A percentile compares a stretch with the other conserved stretches of the same genome.
Evolutionary conservation across 2,329 filamentous ascomycete species (phyloP).

Genomic region (Penicillium palitans): DNA sequence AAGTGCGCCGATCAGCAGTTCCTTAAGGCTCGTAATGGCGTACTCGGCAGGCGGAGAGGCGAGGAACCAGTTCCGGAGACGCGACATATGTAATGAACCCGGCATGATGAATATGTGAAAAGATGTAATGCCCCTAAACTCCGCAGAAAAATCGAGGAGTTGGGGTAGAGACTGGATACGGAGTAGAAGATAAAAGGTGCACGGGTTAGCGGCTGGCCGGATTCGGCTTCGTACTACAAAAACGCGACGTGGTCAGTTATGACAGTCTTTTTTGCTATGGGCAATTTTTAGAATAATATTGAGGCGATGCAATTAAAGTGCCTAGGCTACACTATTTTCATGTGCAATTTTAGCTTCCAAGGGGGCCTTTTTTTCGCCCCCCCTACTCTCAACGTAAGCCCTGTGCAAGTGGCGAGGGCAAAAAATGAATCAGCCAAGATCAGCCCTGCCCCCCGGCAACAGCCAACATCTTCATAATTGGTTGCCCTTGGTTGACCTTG

Average conservation of each 20-base stretch:
- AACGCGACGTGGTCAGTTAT: slow-evolving; percentile 26
- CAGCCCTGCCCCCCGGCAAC: background rate
- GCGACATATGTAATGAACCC: slow-evolving; percentile 60
- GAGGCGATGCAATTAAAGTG: slow-evolving; percentile 1
- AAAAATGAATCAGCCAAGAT: slow-evolving; percentile 6
- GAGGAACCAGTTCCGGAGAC: slow-evolving; percentile 72
- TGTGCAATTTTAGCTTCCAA: slow-evolving; percentile 9
- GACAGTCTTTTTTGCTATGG: background rate
- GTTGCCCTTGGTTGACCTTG: slow-evolving; percentile 7
- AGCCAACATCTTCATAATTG: slow-evolving; percentile 10
- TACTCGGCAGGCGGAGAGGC: slow-evolving; percentile 91
- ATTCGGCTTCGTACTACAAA: slow-evolving; percentile 9
- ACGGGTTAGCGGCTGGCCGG: slow-evolving; percentile 10
- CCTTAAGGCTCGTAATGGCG: slow-evolving; percentile 73
- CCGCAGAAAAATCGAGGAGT: slow-evolving; percentile 2
- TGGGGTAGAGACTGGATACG: background rate
- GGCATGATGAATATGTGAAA: slow-evolving; percentile 32
- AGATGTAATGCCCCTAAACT: background rate
- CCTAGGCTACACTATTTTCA: slow-evolving; percentile 30
- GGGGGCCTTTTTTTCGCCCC: background rate
- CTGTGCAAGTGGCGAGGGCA: slow-evolving; percentile 13
- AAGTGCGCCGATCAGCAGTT: slow-evolving; percentile 83
- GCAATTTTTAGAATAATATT: background rate
- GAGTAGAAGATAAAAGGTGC: background rate
- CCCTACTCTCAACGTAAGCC: background rate